Conservation (phyloP, 139 green algal genomes). For the Gonium pectorale region DNA sequence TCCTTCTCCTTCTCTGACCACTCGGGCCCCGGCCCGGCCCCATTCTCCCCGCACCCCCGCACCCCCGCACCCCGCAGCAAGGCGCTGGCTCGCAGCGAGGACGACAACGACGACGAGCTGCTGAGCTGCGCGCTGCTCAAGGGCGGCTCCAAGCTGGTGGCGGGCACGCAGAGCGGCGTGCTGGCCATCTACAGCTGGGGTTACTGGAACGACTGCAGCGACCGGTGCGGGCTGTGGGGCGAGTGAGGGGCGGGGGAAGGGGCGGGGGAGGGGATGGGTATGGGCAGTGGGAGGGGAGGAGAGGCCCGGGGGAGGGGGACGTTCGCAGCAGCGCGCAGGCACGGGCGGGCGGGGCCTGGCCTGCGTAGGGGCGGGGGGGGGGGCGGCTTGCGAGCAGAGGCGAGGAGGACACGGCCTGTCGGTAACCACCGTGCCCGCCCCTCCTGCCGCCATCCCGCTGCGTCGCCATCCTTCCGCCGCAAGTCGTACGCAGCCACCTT, state of each 20-base stretch:
- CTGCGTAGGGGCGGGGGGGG: too few relatives aligned
- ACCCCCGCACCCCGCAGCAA: not conserved
- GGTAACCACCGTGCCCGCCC: too few relatives aligned
- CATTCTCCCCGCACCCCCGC: not conserved
- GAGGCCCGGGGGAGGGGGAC: too few relatives aligned
- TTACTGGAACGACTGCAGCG: slow-evolving; percentile 89
- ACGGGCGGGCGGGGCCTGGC: too few relatives aligned
- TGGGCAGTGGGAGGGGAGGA: not conserved
- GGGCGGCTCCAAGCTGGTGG: slow-evolving; percentile 79
- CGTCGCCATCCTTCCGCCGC: too few relatives aligned
- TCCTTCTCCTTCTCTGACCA: too few relatives aligned
- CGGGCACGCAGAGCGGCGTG: slow-evolving; percentile 76
- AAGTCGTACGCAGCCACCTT: too few relatives aligned
- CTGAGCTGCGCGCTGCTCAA: slow-evolving; percentile 82
- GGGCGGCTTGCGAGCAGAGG: too few relatives aligned
- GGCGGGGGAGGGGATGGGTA: not conserved
- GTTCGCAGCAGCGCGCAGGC: too few relatives aligned
- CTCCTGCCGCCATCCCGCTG: too few relatives aligned
- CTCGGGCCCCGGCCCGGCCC: too few relatives aligned
- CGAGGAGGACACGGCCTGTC: too few relatives aligned
- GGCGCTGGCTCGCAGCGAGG: slow-evolving; percentile 64
- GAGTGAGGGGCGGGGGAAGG: not conserved
- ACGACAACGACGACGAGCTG: slow-evolving; percentile 93
- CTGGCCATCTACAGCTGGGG: slow-evolving; percentile 92
- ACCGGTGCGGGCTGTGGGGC: slow-evolving; percentile 51